phyloP scores from a whole-genome alignment of 768 basidiomycete species.

The Tubosaeta sp. region DNA sequence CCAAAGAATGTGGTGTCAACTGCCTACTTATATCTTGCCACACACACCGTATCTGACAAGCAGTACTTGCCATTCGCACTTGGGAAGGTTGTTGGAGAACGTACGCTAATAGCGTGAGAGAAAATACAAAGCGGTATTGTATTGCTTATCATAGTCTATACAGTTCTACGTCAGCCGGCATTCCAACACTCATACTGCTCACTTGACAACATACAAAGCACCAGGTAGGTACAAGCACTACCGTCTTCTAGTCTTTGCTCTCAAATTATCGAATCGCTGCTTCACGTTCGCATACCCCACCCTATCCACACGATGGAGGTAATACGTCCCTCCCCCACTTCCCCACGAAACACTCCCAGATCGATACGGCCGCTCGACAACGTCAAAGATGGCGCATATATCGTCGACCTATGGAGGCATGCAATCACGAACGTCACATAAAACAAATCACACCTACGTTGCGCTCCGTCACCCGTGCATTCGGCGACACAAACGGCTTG shows the following conservation, averaged over 20 bases:
- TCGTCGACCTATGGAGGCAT: constrained; percentile 56
- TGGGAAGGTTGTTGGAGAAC: too few relatives aligned
- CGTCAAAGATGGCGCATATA: constrained; percentile 78
- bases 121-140: too few relatives aligned
- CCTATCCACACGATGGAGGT: constrained; percentile 73
- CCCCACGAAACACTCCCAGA: constrained; percentile 83
- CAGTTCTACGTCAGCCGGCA: too few relatives aligned
- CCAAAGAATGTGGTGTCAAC: too few relatives aligned
- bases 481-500: constrained; percentile 75
- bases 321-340: constrained; percentile 64
- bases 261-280: constrained; percentile 50
- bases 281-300: constrained; percentile 60
- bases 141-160: too few relatives aligned
- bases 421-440: background rate
- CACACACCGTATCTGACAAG: too few relatives aligned
- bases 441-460: constrained; percentile 49
- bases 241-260: constrained; percentile 29
- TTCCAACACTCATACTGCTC: too few relatives aligned
- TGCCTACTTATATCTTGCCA: too few relatives aligned
- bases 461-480: constrained; percentile 77
- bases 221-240: background rate
- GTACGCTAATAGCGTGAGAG: too few relatives aligned
- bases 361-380: constrained; percentile 60
- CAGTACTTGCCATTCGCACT: too few relatives aligned
- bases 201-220: too few relatives aligned